Evolutionary conservation across 208 protist species (phyloP).

Genomic region (Leishmania turanica): DNA sequence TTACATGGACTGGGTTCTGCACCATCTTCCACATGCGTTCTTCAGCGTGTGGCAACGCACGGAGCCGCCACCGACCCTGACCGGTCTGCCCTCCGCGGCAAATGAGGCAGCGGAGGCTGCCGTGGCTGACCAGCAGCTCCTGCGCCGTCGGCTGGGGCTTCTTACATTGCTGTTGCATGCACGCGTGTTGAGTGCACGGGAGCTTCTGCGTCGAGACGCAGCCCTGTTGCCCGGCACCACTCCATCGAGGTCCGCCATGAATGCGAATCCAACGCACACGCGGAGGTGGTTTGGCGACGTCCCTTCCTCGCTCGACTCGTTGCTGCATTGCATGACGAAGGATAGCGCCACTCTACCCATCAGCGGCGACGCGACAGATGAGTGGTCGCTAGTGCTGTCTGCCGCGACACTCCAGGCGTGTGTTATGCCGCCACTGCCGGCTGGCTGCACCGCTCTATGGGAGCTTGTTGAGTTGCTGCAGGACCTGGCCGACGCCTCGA

Average conservation of each 20-base stretch:
- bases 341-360: background rate
- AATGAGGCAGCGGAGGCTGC: conserved; percentile 11
- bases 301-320: conserved; percentile 22
- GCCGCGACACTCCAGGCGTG: conserved; percentile 6
- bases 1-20: conserved; percentile 28
- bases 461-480: conserved; percentile 53
- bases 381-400: conserved; percentile 25
- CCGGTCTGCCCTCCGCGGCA: background rate
- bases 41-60: conserved; percentile 47
- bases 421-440: conserved; percentile 10
- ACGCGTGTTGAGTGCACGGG: conserved; percentile 11
- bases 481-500: conserved; percentile 13
- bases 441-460: conserved; percentile 35
- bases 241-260: background rate
- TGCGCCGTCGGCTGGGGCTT: conserved; percentile 27
- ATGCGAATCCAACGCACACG: background rate
- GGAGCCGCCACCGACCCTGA: background rate
- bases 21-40: conserved; percentile 39
- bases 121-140: conserved; percentile 13
- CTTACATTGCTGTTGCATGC: conserved; percentile 21
- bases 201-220: background rate
- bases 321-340: conserved; percentile 12
- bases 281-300: background rate
- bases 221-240: background rate
- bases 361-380: background rate